Evolutionary conservation across 2,329 filamentous ascomycete species (phyloP), one percentile per base, ranked within the genome.

Genomic region (Penicillium griseofulvum): DNA sequence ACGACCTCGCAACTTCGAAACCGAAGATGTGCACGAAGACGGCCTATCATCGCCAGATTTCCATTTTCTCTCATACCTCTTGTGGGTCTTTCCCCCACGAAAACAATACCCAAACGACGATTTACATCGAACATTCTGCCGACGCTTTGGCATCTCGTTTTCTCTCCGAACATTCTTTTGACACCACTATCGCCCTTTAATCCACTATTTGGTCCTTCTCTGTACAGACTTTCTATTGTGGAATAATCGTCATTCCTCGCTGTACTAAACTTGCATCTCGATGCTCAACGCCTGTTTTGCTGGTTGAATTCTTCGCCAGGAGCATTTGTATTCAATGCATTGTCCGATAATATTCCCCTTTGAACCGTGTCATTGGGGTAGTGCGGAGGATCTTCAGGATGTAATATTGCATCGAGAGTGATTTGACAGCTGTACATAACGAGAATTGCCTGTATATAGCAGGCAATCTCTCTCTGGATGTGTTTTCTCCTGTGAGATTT

Each of bases 381-480:
- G n/a, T 53, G 54, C 34, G 42, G 54, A 47, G 29, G 52, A 51
- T 46, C 3, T 42, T 39, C 49, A 44, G 41, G 42, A 56, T 49
- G 22, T 41, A 54, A 63, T 55, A 49, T 52, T 37, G 55, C 63
- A 61, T 61, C 39, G 41, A 51, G 46, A 57, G 46, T 54, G 62
- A 52, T 61, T 52, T 54, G 65, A 65, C 68, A 66, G 59, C 65
- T 71, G 69, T 71, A 71, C 69, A 71, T 71, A 71, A 31, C 36
- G 59, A 59, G 55, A 55, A 58, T 51, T 34, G 50, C 39, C 48
- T 51, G 42, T 51, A 26, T 45, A 62, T 48, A 51, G 57, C 59
- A 57, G 57, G 50, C 3, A 42, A 50, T 59, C 61, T 60, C 53
- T 52, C 57, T 50, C 53, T 46, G 49, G 34, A 28, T 42, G 34